Evolutionary conservation across 306 rosid species (phyloP).

Genomic region (Gillenia trifoliata): DNA sequence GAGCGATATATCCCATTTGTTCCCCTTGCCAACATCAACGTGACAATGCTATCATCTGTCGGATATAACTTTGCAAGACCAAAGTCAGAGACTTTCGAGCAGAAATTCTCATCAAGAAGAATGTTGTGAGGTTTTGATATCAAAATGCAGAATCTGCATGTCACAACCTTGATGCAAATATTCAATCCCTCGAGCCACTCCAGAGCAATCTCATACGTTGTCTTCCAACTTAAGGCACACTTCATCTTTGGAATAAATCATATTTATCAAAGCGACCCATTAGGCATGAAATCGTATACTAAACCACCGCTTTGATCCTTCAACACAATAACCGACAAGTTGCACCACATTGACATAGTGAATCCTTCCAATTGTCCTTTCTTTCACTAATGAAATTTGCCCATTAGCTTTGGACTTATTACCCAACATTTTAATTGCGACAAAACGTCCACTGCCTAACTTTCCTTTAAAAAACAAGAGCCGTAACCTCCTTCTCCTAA

Average conservation of each 20-base stretch:
- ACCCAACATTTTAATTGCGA: not conserved
- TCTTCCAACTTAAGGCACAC: not conserved
- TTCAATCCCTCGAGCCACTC: slow-evolving; percentile 7
- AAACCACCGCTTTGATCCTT: not conserved
- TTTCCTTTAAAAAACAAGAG: not conserved
- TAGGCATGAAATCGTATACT: not conserved
- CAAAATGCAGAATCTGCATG: slow-evolving; percentile 11
- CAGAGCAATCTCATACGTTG: not conserved
- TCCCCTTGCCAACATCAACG: not conserved
- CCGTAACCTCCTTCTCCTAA: not conserved
- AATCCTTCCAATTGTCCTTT: slow-evolving; percentile 2
- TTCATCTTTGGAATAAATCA: slow-evolving; percentile 1
- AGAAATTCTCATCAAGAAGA: not conserved
- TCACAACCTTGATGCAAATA: slow-evolving; percentile 7
- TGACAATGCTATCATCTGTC: not conserved
- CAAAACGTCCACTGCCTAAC: not conserved
- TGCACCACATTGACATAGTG: slow-evolving; percentile 1
- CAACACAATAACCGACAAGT: not conserved
- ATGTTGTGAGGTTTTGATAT: slow-evolving; percentile 3
- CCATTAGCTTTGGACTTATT: not conserved
- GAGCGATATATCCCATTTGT: slow-evolving; percentile 6
- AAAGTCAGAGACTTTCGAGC: not conserved
- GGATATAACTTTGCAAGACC: slow-evolving; percentile 3
- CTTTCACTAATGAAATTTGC: not conserved
- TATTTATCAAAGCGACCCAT: not conserved